These are phyloP conservation scores for Fusarium stilboides DNA, from an alignment of 2,329 filamentous ascomycete genomes.

Conservation along the genomic window DNA sequence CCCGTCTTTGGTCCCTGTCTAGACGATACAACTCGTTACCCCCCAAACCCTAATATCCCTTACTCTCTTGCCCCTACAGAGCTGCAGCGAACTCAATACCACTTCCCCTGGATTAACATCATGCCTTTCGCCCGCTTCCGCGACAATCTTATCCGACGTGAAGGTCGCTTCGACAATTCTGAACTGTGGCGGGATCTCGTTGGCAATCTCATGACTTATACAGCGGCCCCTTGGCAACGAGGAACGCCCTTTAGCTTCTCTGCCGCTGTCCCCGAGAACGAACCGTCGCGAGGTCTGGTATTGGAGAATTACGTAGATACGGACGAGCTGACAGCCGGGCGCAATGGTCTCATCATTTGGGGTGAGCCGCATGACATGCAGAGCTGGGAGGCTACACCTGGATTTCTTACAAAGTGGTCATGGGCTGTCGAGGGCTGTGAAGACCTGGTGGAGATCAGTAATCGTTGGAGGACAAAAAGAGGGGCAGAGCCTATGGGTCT, in stretches of 20 bases:
- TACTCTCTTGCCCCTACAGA: not conserved
- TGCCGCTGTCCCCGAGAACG: accelerated
- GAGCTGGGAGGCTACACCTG: slow-evolving; percentile 8
- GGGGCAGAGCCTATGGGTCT: slow-evolving; percentile 49
- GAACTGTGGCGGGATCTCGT: not conserved
- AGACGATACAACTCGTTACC: not conserved
- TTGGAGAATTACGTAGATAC: not conserved
- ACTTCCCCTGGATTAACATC: slow-evolving; percentile 12
- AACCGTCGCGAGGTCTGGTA: accelerated
- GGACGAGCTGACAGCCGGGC: not conserved
- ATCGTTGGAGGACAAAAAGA: not conserved
- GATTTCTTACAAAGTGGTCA: slow-evolving; percentile 4
- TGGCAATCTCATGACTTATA: not conserved
- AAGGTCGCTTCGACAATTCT: not conserved
- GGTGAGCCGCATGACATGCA: not conserved
- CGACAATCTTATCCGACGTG: not conserved
- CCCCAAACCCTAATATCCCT: not conserved
- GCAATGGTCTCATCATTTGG: not conserved
- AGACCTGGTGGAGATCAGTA: not conserved
- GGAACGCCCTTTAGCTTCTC: not conserved
- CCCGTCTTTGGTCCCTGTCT: not conserved
- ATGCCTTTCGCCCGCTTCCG: not conserved
- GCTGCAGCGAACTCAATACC: not conserved
- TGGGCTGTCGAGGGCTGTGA: slow-evolving; percentile 5
- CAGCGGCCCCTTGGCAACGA: not conserved